Base-by-base conservation (phyloP, 1,139 yeast species). In the Taiozyma sp. region DNA sequence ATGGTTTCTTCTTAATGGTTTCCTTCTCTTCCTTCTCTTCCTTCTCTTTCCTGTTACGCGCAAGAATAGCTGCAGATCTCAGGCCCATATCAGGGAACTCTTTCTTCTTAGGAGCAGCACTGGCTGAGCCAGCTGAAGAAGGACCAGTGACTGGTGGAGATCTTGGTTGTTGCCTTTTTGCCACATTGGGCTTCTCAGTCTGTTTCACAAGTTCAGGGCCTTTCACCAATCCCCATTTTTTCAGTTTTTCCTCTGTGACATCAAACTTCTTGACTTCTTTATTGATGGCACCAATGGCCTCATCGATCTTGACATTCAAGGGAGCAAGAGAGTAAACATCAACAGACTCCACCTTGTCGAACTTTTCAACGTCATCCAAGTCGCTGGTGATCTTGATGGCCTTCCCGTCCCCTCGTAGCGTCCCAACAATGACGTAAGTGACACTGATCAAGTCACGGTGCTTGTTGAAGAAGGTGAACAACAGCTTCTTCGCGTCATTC, bases 151-250 rank as follows among this genome's bases (percentile, higher is more conserved):
- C 43, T 48, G 30, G 30, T 8, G 30, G 10, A 8, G 51, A 6
- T 22, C 43, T 13, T 45, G n/a, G 5, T 19, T 12, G 45, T 16
- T 10, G 23, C 23, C n/a, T n/a, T 24, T 19, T 32, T 6, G 29
- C 24, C 8, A 29, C 19, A 19, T 39, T 19, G n/a, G 39, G 13
- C 8, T 19, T 19, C 8, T 23, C 29, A 23, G 36, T 28, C 16
- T 13, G 32, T 10, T 48, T 22, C 9, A 55, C 46, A 12, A 58
- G 42, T 12, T 55, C 62, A 3, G 66, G 64, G 16, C 69, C 65
- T 42, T 60, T 59, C 14, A 65, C 62, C 0, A 66, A 47, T 4
- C 70, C 70, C 70, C 68, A 65, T 36, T 27, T 58, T 4, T 41
- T 44, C 48, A 62, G 43, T 24, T 57, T 59, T 2, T 55, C 59